Percentiles rank a stretch among this genome's conserved stretches.
Evolutionary conservation across 805 yeast genomes (phyloP).

Genomic region (Candida khao-thaluensis): DNA sequence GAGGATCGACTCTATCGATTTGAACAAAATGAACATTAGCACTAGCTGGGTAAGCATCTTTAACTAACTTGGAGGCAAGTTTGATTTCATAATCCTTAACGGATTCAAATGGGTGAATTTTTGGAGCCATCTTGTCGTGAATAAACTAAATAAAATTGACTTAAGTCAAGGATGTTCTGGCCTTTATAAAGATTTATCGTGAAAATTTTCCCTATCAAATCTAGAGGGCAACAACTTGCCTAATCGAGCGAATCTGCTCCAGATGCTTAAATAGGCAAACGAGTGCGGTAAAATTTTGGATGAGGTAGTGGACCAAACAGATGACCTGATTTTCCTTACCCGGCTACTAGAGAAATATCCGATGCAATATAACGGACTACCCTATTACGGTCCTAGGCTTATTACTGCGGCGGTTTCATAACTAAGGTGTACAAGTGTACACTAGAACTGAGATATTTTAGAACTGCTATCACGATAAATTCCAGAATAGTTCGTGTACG

Average conservation of each 20-base stretch:
- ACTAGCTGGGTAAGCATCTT: slow-evolving; percentile 52
- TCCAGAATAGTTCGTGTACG: no score
- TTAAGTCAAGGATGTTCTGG: neutral
- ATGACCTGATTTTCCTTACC: slow-evolving; percentile 1
- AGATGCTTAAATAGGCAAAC: slow-evolving; percentile 1
- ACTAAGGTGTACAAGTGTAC: no score
- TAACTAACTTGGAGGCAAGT: slow-evolving; percentile 57
- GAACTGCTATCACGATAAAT: no score
- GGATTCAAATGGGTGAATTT: slow-evolving; percentile 57
- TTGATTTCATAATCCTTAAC: slow-evolving; percentile 58
- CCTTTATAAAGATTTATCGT: neutral
- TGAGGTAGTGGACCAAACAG: no score
- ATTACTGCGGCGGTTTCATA: no score
- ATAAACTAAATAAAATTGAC: no score
- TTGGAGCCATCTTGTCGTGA: slow-evolving; percentile 3
- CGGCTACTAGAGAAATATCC: no score
- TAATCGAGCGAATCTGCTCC: slow-evolving; percentile 3
- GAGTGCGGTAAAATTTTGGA: no score
- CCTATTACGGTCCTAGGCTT: no score
- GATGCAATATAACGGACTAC: no score
- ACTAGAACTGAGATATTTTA: no score
- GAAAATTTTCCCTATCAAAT: neutral
- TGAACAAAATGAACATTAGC: slow-evolving; percentile 63
- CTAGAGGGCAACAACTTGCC: slow-evolving; percentile 1
- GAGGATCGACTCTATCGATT: slow-evolving; percentile 73